Conservation (phyloP, 1,284 basidiomycete genomes). For the Bjerkandera adusta region DNA sequence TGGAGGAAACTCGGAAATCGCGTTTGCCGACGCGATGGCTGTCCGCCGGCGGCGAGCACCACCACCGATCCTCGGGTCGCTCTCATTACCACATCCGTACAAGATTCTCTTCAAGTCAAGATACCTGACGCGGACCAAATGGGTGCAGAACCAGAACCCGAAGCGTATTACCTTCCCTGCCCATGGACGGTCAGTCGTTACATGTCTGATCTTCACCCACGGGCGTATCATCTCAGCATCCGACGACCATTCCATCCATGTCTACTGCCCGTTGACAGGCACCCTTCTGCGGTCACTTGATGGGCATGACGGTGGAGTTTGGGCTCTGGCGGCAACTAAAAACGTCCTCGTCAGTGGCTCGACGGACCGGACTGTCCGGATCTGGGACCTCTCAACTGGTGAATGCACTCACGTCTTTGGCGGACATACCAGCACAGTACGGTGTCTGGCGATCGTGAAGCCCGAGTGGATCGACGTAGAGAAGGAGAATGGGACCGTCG, state of each 20-base stretch:
- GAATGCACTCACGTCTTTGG: conserved; percentile 88
- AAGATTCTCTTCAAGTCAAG: conserved; percentile 87
- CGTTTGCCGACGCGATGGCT: conserved; percentile 64
- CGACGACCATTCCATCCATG: conserved; percentile 90
- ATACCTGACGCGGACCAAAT: conserved; percentile 73
- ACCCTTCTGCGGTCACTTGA: conserved; percentile 71
- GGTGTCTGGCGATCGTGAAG: conserved; percentile 87
- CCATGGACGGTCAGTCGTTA: conserved; percentile 88
- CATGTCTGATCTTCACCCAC: conserved; percentile 90
- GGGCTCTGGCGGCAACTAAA: conserved; percentile 85
- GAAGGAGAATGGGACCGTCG: conserved; percentile 52
- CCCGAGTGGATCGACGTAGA: conserved; percentile 79
- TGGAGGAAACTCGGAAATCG: conserved; percentile 71
- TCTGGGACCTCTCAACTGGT: conserved; percentile 85
- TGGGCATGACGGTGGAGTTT: conserved; percentile 94
- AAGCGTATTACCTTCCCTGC: conserved; percentile 81
- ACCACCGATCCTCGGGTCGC: conserved; percentile 39
- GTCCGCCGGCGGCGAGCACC: conserved; percentile 51
- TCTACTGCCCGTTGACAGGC: conserved; percentile 84
- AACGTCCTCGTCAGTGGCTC: conserved; percentile 91
- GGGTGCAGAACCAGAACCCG: conserved; percentile 72
- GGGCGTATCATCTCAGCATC: conserved; percentile 94
- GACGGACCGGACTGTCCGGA: conserved; percentile 91
- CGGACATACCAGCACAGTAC: conserved; percentile 92
- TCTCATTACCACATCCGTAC: conserved; percentile 77